These are phyloP conservation scores for Penicillium paradoxum DNA, from an alignment of 495 filamentous ascomycete species.

Conservation along the genomic window DNA sequence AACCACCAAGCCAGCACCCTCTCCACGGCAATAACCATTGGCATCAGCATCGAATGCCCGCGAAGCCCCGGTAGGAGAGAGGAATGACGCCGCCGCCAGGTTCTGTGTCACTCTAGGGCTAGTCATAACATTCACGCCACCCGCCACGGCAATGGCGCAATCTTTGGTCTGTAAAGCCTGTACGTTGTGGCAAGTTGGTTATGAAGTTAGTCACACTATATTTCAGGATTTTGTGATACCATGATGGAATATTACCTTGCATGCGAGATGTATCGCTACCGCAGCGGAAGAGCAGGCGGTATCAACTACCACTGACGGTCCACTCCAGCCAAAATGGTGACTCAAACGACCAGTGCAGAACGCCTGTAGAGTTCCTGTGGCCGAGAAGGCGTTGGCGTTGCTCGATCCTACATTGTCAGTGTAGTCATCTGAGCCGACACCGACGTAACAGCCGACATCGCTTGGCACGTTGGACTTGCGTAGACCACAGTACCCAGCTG, in stretches of 20 bases:
- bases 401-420: constrained; percentile 27
- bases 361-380: constrained; percentile 23
- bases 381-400: constrained; percentile 28
- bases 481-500: constrained; percentile 26
- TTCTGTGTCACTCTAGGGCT: constrained; percentile 22
- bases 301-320: constrained; percentile 32
- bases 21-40: constrained; percentile 33
- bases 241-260: constrained; percentile 2
- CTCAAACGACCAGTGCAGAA: constrained; percentile 24
- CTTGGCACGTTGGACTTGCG: neutral
- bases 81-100: constrained; percentile 32
- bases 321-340: constrained; percentile 38
- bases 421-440: constrained; percentile 24
- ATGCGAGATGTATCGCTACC: constrained; percentile 30
- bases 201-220: neutral
- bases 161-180: constrained; percentile 24
- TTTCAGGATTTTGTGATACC: neutral
- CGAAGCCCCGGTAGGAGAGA: constrained; percentile 50
- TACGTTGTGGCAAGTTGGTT: neutral
- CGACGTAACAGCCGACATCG: neutral
- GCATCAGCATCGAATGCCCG: constrained; percentile 50
- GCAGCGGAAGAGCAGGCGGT: constrained; percentile 39
- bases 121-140: constrained; percentile 37
- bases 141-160: constrained; percentile 24
- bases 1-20: constrained; percentile 31